A percentile compares a stretch with the other conserved stretches of the same genome.
phyloP scores from a whole-genome alignment of 768 basidiomycete genomes.

The Albatrellus ellisii region DNA sequence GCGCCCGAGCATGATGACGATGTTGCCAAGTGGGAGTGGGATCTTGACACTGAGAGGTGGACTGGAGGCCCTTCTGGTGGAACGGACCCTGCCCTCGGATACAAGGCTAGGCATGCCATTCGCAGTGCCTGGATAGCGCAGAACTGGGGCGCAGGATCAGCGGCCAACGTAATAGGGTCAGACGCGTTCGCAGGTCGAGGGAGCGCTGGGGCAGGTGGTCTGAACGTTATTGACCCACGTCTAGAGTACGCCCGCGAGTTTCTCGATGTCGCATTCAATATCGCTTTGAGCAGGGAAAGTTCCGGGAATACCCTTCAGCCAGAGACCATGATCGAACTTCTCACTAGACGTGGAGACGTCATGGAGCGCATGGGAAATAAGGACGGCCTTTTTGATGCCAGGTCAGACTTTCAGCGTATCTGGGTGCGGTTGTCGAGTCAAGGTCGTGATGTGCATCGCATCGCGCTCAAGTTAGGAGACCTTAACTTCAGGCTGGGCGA shows the following conservation, averaged over 20 bases:
- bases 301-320: constrained; percentile 29
- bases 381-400: constrained; percentile 38
- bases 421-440: constrained; percentile 33
- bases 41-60: constrained; percentile 49
- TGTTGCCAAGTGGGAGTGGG: constrained; percentile 52
- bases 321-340: constrained; percentile 40
- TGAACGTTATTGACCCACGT: constrained; percentile 39
- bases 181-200: constrained; percentile 23
- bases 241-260: constrained; percentile 41
- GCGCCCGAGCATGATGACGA: constrained; percentile 38
- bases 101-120: constrained; percentile 43
- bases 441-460: constrained; percentile 34
- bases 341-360: constrained; percentile 38
- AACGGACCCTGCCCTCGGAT: constrained; percentile 60
- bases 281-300: constrained; percentile 28
- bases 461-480: constrained; percentile 58
- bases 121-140: constrained; percentile 64
- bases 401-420: constrained; percentile 40
- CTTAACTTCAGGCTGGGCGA: constrained; percentile 43
- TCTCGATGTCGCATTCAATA: constrained; percentile 33
- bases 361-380: constrained; percentile 48
- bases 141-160: constrained; percentile 44
- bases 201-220: constrained; percentile 21
- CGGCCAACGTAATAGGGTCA: constrained; percentile 24
- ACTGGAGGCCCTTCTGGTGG: constrained; percentile 37